Evolutionary conservation across 2,329 filamentous ascomycete genomes (phyloP), one percentile per base, ranked within the genome.

Genomic region (Ustulina deusta): DNA sequence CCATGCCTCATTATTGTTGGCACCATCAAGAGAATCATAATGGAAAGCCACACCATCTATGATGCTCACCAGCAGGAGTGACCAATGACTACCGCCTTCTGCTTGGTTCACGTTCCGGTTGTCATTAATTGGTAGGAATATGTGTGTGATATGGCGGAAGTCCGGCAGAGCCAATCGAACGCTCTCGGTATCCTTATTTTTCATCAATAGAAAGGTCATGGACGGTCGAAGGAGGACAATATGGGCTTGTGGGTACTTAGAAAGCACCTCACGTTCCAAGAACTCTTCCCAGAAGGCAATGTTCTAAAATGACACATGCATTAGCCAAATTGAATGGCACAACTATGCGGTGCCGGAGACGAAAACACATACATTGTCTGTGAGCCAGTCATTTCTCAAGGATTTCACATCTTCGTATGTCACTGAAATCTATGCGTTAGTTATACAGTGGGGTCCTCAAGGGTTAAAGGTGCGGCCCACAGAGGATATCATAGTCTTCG

Each of bases 201-300:
- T 91, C 84, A 96, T 92, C 70, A 98, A 88, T 80, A 98, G 90
- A 79, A 96, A 97, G 63, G 93, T 91, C 92, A 98, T 97, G 75
- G 91, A 93, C 0, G 96, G 96, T 13, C 95, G 92, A 32, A 99
- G 90, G 64, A 99, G 92, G 68, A 95, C 86, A 78, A 99, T 97
- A 71, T 93, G 89, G 22, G 93, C 93, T 77, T 92, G 90, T 10
- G 93, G 92, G 78, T 92, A 97, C 74, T 89, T 88, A 34, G 85
- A 84, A 32, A 99, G 90, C 69, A 93, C 90, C 83, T 98, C 95
- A 69, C 90, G 93, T 80, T 99, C 96, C 72, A 99, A 89, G 74
- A 89, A 97, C 86, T 98, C 95, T 86, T 98, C 93, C 95, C 96
- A 99, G 79, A 99, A 98, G 58, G 93, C 91, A 73, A 99, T 98